phyloP scores from a whole-genome alignment of 441 rosid species.

The Melastoma candidum region DNA sequence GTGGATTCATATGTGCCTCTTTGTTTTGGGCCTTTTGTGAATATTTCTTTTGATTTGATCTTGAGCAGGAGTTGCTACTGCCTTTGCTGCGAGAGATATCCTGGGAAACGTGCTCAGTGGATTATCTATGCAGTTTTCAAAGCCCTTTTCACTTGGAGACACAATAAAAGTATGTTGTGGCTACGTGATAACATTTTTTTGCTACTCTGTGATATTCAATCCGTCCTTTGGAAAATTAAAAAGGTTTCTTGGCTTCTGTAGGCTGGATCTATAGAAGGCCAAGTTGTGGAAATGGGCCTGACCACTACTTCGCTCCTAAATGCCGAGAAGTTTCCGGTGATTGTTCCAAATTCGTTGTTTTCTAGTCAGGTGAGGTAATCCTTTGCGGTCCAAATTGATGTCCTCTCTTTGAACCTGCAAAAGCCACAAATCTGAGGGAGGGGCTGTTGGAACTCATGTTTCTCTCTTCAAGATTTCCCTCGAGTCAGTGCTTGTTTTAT shows the following conservation, averaged over 20 bases:
- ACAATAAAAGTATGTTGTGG: slow-evolving; percentile 62
- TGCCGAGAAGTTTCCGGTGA: slow-evolving; percentile 70
- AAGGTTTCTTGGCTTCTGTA: slow-evolving; percentile 8
- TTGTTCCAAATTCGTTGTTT: slow-evolving; percentile 87
- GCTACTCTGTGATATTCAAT: background rate
- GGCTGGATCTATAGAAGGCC: slow-evolving; percentile 92
- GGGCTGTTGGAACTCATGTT: too few species aligned
- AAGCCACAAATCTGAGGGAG: too few species aligned
- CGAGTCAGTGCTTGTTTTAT: too few species aligned
- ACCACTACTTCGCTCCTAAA: slow-evolving; percentile 63
- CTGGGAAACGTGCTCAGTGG: slow-evolving; percentile 94
- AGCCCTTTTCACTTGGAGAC: slow-evolving; percentile 90
- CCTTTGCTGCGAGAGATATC: slow-evolving; percentile 83
- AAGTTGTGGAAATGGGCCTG: slow-evolving; percentile 89
- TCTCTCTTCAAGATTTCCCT: too few species aligned
- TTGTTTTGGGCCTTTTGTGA: too few species aligned
- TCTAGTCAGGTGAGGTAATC: slow-evolving; percentile 60
- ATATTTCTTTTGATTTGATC: background rate
- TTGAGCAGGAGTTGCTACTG: slow-evolving; percentile 79
- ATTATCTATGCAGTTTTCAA: slow-evolving; percentile 72
- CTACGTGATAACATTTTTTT: background rate
- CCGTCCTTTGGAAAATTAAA: background rate
- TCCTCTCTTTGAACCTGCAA: too few species aligned
- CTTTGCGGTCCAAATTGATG: background rate
- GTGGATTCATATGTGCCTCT: too few species aligned